These are phyloP conservation scores for Tetraselmis chui DNA, from an alignment of 139 green algal genomes.

Conservation along the genomic window DNA sequence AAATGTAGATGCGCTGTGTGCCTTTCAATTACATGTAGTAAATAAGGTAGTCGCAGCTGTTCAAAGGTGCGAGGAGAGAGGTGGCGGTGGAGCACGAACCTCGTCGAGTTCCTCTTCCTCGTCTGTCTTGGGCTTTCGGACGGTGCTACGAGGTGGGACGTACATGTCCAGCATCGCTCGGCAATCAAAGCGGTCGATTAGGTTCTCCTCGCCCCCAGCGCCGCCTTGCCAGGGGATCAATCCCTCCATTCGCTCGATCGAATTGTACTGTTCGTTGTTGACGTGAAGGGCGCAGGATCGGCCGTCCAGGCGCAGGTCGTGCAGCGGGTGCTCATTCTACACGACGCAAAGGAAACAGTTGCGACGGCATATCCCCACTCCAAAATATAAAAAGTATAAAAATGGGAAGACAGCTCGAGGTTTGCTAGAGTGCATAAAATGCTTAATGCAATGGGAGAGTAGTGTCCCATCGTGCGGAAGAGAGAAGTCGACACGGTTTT, in stretches of 20 bases:
- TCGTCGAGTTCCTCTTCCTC: conserved; percentile 54
- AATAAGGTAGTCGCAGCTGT: too few species aligned
- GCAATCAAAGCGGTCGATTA: conserved; percentile 72
- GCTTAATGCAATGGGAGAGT: too few species aligned
- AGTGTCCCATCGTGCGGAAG: too few species aligned
- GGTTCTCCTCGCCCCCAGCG: conserved; percentile 24
- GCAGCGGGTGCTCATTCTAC: conserved; percentile 48
- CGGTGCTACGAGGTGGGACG: conserved; percentile 34
- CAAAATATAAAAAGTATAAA: too few species aligned
- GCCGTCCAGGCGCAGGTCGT: conserved; percentile 55
- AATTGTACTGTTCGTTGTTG: conserved; percentile 39
- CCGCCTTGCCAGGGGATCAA: conserved; percentile 62
- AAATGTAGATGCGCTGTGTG: too few species aligned
- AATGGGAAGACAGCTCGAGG: too few species aligned
- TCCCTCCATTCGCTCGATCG: conserved; percentile 39
- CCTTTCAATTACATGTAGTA: too few species aligned
- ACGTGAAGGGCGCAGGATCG: conserved; percentile 35
- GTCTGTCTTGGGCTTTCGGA: conserved; percentile 22
- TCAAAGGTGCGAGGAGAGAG: too few species aligned
- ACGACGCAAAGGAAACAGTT: too few species aligned
- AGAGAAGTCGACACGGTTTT: too few species aligned
- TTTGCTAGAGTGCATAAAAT: too few species aligned
- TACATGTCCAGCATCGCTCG: conserved; percentile 69
- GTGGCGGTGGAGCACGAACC: conserved; percentile 18
- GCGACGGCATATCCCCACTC: too few species aligned